Evolutionary conservation across 1,284 basidiomycete species (phyloP), one percentile per base, ranked within the genome.

Genomic region (Microbotryomycetes sp.): DNA sequence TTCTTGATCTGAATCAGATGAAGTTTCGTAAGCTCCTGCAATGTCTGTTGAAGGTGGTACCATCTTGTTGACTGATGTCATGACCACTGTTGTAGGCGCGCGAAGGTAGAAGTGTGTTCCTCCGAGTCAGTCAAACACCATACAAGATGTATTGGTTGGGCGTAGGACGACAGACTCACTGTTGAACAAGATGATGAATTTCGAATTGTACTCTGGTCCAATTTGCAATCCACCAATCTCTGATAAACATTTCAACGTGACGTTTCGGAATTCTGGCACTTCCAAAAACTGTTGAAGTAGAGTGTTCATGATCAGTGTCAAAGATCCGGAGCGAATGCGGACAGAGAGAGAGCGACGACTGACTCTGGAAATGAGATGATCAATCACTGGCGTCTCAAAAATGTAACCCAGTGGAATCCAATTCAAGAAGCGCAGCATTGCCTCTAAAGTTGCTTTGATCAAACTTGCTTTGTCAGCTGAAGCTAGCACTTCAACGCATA

Each of bases 381-480:
- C 96, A 71, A 98, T 97, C 73, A 99, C 88, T 54, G 88, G 90
- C 1, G 96, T 98, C 80, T 98, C 96, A 71, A 98, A 99, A 71
- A 99, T 97, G 77, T 94, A 99, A 28, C 94, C 96, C 50, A 99
- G 80, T 53, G 96, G 96, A 74, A 99, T 98, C 96, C 96, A 99
- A 78, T 97, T 97, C 72, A 99, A 80, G 83, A 99, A 99, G 62
- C 92, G 83, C 63, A 98, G 81, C 48, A 98, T 82, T 0, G 96
- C 98, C 77, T 98, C 94, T 66, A 99, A 81, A 3, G 96, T 98
- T 9, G 89, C 90, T 77, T 85, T 92, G 80, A 98, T 94, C 62
- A 99, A 79, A 30, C 90, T 92, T 3, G 92, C 86, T 80, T 97
- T 98, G 74, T 92, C 87, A n/a, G 96, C 94, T 78, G 97, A 94